Percentiles rank a stretch among this genome's conserved stretches.
phyloP scores from a whole-genome alignment of 805 yeast species.

The Candida argentea region DNA sequence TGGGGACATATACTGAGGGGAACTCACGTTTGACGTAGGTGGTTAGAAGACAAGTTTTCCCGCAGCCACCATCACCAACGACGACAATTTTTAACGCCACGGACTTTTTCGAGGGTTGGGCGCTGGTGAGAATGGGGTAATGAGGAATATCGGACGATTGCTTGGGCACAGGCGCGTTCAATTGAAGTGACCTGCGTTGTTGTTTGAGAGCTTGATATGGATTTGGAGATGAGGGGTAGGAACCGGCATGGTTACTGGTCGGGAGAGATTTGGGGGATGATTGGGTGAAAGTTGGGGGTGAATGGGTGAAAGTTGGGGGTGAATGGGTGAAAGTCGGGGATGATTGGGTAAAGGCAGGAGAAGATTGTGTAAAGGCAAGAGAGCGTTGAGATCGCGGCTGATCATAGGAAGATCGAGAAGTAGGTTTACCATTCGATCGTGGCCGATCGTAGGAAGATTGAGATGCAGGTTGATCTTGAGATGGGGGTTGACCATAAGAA shows the following conservation, averaged over 20 bases:
- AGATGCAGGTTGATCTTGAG: too few species aligned
- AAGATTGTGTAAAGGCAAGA: background rate
- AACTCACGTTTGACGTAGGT: conserved; percentile 61
- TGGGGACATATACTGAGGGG: conserved; percentile 70
- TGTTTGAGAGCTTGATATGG: conserved; percentile 19
- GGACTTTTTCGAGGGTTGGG: background rate
- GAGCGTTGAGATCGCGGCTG: too few species aligned
- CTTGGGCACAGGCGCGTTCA: conserved; percentile 26
- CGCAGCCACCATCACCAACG: conserved; percentile 87
- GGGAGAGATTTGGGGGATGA: background rate
- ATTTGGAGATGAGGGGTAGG: conserved; percentile 6
- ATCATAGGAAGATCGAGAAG: too few species aligned
- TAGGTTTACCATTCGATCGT: too few species aligned
- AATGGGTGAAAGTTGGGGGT: background rate
- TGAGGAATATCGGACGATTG: conserved; percentile 18
- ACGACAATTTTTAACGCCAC: conserved; percentile 50
- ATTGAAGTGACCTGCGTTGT: conserved; percentile 12
- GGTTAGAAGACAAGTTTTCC: conserved; percentile 72
- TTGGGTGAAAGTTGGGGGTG: background rate
- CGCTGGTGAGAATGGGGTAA: conserved; percentile 7
- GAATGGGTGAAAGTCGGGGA: conserved; percentile 3
- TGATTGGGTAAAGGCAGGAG: conserved; percentile 1
- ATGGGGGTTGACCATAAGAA: too few species aligned
- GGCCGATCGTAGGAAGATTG: too few species aligned
- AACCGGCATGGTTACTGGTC: too few species aligned